Percentiles rank a stretch among this genome's conserved stretches.
Evolutionary conservation across 208 protist genomes (phyloP).

Genomic region (Trypanosoma conorhini): DNA sequence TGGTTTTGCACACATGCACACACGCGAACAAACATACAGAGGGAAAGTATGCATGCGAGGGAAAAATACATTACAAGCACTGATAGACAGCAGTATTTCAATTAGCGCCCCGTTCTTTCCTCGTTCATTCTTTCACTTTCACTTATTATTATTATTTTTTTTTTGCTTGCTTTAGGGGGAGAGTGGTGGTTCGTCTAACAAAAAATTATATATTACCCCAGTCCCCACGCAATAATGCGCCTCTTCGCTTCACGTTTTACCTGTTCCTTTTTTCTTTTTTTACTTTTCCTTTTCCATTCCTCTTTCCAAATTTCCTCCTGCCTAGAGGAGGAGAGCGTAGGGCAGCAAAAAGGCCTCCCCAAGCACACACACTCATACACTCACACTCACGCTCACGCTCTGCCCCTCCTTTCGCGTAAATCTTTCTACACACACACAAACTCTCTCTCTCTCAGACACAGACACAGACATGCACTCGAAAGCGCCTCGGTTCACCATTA

Average conservation of each 20-base stretch:
- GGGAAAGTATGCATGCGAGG: not conserved
- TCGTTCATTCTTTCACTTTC: too few species aligned
- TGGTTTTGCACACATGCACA: not conserved
- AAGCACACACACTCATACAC: too few species aligned
- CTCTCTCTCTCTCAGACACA: not conserved
- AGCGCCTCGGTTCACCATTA: not conserved
- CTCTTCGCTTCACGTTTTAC: not conserved
- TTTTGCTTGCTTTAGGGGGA: not conserved
- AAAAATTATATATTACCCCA: not conserved
- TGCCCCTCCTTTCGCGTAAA: not conserved
- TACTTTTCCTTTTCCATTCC: not conserved
- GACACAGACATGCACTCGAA: not conserved
- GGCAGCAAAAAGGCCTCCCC: not conserved
- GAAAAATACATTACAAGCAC: not conserved
- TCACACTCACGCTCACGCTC: too few species aligned
- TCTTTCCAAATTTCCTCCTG: not conserved
- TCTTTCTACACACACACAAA: not conserved
- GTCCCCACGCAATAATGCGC: not conserved
- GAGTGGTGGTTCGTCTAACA: not conserved
- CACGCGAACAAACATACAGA: not conserved
- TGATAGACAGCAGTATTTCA: not conserved
- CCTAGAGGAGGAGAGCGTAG: not conserved
- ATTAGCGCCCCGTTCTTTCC: not conserved
- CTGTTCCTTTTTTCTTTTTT: not conserved
- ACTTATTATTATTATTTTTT: not conserved